phyloP scores from a whole-genome alignment of 768 basidiomycete genomes.

The Holtermannia corniformis region DNA sequence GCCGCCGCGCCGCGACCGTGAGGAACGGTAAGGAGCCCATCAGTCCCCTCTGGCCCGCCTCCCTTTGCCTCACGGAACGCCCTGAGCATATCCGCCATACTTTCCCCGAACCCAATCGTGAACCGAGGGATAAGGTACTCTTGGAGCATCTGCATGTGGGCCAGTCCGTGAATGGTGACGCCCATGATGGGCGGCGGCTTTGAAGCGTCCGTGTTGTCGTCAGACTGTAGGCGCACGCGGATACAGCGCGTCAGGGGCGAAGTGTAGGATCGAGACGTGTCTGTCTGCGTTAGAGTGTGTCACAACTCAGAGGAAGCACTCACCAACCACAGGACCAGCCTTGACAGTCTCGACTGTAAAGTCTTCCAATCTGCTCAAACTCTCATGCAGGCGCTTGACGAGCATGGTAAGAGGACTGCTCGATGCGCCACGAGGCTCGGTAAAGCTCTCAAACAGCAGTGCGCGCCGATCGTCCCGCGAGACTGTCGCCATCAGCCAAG shows the following conservation, averaged over 20 bases:
- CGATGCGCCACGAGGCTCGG: constrained; percentile 44
- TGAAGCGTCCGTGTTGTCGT: constrained; percentile 80
- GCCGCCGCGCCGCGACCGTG: constrained; percentile 2
- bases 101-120: constrained; percentile 10
- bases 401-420: constrained; percentile 61
- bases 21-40: constrained; percentile 16
- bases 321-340: constrained; percentile 41
- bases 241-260: constrained; percentile 86
- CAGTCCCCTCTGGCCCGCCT: constrained; percentile 15
- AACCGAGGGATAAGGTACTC: constrained; percentile 76
- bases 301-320: background rate
- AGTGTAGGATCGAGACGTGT: constrained; percentile 59
- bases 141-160: constrained; percentile 92
- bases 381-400: constrained; percentile 94
- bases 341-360: constrained; percentile 86
- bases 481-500: constrained; percentile 46
- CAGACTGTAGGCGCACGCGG: constrained; percentile 77
- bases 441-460: constrained; percentile 69
- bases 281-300: too few relatives aligned
- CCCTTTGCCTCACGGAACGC: constrained; percentile 51
- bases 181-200: constrained; percentile 69
- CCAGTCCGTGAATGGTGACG: constrained; percentile 95
- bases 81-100: constrained; percentile 51
- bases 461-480: constrained; percentile 58
- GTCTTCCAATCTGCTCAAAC: constrained; percentile 84